A percentile compares a stretch with the other conserved stretches of the same genome.
phyloP scores from a whole-genome alignment of 1,284 basidiomycete species.

The Cerrena zonata region DNA sequence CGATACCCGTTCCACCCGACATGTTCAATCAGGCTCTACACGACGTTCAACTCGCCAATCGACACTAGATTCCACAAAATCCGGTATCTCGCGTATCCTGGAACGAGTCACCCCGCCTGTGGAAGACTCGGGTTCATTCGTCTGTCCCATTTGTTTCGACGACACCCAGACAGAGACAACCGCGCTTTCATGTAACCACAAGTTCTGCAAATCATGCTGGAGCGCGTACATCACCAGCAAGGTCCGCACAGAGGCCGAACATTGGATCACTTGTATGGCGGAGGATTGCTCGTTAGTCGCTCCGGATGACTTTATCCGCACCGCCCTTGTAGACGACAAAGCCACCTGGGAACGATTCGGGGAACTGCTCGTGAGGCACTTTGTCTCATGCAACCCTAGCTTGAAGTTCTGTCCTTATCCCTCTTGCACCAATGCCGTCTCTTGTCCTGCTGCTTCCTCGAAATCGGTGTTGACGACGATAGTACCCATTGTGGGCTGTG shows the following conservation, averaged over 20 bases:
- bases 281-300: constrained; percentile 79
- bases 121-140: constrained; percentile 45
- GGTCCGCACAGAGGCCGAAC: constrained; percentile 86
- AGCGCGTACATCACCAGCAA: constrained; percentile 78
- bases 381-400: constrained; percentile 78
- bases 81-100: constrained; percentile 24
- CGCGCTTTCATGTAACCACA: constrained; percentile 72
- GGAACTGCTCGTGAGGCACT: constrained; percentile 84
- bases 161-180: constrained; percentile 62
- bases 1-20: constrained; percentile 17
- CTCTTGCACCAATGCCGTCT: constrained; percentile 81
- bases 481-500: constrained; percentile 87
- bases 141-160: constrained; percentile 89
- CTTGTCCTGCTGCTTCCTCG: constrained; percentile 72
- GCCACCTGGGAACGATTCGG: constrained; percentile 67
- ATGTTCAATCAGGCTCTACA: constrained; percentile 18
- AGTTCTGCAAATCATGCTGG: constrained; percentile 87
- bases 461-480: constrained; percentile 71
- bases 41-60: constrained; percentile 40
- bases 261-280: constrained; percentile 88
- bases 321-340: constrained; percentile 39
- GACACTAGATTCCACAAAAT: constrained; percentile 31
- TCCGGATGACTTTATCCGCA: constrained; percentile 55
- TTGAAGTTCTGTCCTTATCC: constrained; percentile 93
- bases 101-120: constrained; percentile 22